Percentiles rank a stretch among this genome's conserved stretches.
These are phyloP conservation scores for Waltergamsia citrina DNA, from an alignment of 2,329 filamentous ascomycete species.

Conservation along the genomic window DNA sequence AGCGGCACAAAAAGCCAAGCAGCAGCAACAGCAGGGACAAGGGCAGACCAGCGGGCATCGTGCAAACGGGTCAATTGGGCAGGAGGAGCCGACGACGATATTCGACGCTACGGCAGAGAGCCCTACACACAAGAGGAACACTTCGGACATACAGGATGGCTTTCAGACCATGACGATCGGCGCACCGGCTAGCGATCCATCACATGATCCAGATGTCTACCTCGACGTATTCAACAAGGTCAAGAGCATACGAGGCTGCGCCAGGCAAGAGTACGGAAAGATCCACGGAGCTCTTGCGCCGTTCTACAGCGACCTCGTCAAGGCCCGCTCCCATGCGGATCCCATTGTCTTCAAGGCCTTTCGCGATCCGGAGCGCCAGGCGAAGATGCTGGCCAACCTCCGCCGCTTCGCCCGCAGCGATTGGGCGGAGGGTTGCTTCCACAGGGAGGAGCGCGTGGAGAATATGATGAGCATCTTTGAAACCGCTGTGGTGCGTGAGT, in stretches of 20 bases:
- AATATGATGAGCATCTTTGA: constrained; percentile 79
- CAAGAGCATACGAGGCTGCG: constrained; percentile 73
- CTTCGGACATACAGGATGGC: constrained; percentile 44
- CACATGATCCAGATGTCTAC: constrained; percentile 52
- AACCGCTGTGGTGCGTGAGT: constrained; percentile 81
- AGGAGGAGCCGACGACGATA: constrained; percentile 39
- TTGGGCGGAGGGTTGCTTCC: constrained; percentile 62
- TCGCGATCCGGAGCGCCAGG: constrained; percentile 80
- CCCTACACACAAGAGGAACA: constrained; percentile 55
- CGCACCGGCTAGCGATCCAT: constrained; percentile 25
- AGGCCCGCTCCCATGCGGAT: constrained; percentile 64
- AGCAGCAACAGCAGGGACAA: constrained; percentile 9
- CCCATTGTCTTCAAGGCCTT: constrained; percentile 81
- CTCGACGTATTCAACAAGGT: constrained; percentile 61
- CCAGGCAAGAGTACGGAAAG: constrained; percentile 83
- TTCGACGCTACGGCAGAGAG: constrained; percentile 68
- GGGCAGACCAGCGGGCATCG: not conserved
- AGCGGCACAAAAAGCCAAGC: constrained; percentile 19
- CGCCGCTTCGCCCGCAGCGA: constrained; percentile 73
- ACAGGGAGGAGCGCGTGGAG: constrained; percentile 62
- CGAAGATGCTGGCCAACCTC: constrained; percentile 77
- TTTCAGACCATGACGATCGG: constrained; percentile 68
- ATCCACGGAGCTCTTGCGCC: constrained; percentile 82
- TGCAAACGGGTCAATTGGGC: constrained; percentile 6
- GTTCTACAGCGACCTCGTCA: constrained; percentile 76